These are phyloP conservation scores for Volutella citrinella DNA, from an alignment of 2,329 filamentous ascomycete genomes.

Conservation along the genomic window DNA sequence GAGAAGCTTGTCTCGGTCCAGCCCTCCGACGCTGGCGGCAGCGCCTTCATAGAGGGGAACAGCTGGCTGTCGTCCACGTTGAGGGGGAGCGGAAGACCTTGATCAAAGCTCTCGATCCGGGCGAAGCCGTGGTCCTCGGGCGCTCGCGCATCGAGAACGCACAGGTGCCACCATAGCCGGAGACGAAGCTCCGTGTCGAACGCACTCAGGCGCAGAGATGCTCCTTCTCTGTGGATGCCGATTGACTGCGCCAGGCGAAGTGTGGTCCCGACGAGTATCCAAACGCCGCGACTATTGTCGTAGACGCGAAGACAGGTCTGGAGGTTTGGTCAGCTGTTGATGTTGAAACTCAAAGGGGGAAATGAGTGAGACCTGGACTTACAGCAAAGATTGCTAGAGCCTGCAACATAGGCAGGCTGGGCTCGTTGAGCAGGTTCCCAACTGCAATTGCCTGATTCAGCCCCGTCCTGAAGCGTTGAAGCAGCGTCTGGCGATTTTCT, in stretches of 20 bases:
- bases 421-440: slow-evolving; percentile 8
- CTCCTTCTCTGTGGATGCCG: slow-evolving; percentile 9
- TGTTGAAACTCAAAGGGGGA: too few relatives aligned
- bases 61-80: slow-evolving; percentile 7
- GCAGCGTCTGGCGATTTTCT: slow-evolving; percentile 3
- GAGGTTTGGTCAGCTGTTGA: not conserved
- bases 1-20: slow-evolving; percentile 8
- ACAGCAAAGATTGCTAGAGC: slow-evolving; percentile 10
- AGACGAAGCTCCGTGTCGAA: slow-evolving; percentile 11
- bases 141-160: slow-evolving; percentile 8
- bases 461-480: slow-evolving; percentile 6
- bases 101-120: slow-evolving; percentile 5
- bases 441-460: slow-evolving; percentile 5
- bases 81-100: slow-evolving; percentile 3
- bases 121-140: slow-evolving; percentile 11
- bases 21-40: slow-evolving; percentile 2
- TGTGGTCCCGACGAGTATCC: slow-evolving; percentile 8
- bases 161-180: slow-evolving; percentile 10
- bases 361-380: not conserved
- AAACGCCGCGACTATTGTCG: slow-evolving; percentile 8
- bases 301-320: slow-evolving; percentile 8
- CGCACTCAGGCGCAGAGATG: slow-evolving; percentile 6
- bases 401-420: slow-evolving; percentile 5
- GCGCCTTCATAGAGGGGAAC: slow-evolving; percentile 5
- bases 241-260: slow-evolving; percentile 10